Conservation (phyloP, 176 grass and related monocot genomes). For the Avena insularis region DNA sequence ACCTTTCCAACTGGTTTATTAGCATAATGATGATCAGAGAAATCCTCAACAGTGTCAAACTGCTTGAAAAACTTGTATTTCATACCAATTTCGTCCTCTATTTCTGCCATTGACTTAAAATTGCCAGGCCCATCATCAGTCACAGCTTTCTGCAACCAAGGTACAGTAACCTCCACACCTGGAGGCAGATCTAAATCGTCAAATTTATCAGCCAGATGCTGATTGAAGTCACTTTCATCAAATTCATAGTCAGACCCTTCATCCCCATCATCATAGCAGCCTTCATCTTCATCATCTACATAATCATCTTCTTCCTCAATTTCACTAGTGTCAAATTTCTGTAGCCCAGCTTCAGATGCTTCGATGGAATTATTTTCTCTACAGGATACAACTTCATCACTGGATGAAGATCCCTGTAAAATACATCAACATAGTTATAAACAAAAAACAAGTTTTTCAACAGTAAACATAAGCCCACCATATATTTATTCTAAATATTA, state of each 20-base stretch:
- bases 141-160: slow-evolving; percentile 56
- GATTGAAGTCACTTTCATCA: slow-evolving; percentile 53
- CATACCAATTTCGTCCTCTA: slow-evolving; percentile 65
- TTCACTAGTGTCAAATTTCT: slow-evolving; percentile 41
- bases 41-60: slow-evolving; percentile 82
- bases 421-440: slow-evolving; percentile 36
- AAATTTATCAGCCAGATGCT: slow-evolving; percentile 73
- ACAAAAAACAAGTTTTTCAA: slow-evolving; percentile 13
- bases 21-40: slow-evolving; percentile 76
- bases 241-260: slow-evolving; percentile 54
- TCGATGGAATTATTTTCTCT: slow-evolving; percentile 46
- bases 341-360: slow-evolving; percentile 35
- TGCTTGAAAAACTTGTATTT: slow-evolving; percentile 86
- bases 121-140: slow-evolving; percentile 23
- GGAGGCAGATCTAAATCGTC: slow-evolving; percentile 80
- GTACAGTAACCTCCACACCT: slow-evolving; percentile 80
- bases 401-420: slow-evolving; percentile 53
- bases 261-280: slow-evolving; percentile 46
- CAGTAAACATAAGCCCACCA: not conserved
- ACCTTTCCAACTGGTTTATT: slow-evolving; percentile 55
- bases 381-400: slow-evolving; percentile 49
- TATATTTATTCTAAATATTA: not conserved
- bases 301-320: slow-evolving; percentile 69
- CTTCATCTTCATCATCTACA: slow-evolving; percentile 54
- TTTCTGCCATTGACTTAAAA: slow-evolving; percentile 62